Evolutionary conservation across 1,139 yeast genomes (phyloP).

Genomic region (Suhomyces bokatorum): DNA sequence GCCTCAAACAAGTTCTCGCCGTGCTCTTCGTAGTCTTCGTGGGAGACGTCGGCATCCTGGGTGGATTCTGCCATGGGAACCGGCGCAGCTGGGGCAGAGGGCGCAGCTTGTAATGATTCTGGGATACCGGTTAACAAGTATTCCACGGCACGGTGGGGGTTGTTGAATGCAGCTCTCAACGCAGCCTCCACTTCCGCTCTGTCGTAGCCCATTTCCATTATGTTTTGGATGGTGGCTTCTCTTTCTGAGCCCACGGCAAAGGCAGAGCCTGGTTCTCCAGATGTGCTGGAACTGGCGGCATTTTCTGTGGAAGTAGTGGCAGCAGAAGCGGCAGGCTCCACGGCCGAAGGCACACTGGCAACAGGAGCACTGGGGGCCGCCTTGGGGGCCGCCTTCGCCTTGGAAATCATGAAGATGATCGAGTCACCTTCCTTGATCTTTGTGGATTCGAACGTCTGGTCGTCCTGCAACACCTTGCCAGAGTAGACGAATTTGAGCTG

Average conservation of each 20-base stretch:
- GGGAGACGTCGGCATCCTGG: slow-evolving; percentile 26
- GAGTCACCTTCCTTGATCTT: slow-evolving; percentile 88
- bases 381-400: slow-evolving; percentile 40
- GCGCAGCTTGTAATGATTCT: slow-evolving; percentile 48
- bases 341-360: slow-evolving; percentile 18
- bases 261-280: slow-evolving; percentile 29
- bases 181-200: slow-evolving; percentile 88
- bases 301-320: slow-evolving; percentile 5
- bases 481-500: slow-evolving; percentile 91
- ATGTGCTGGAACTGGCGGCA: slow-evolving; percentile 24
- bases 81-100: slow-evolving; percentile 26
- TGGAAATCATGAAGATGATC: slow-evolving; percentile 85
- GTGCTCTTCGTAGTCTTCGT: slow-evolving; percentile 30
- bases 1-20: slow-evolving; percentile 5
- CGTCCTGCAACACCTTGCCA: slow-evolving; percentile 87
- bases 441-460: slow-evolving; percentile 66
- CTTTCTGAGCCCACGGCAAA: slow-evolving; percentile 66
- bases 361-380: slow-evolving; percentile 16
- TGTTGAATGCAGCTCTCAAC: slow-evolving; percentile 91
- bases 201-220: slow-evolving; percentile 96
- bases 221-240: slow-evolving; percentile 70
- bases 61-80: slow-evolving; percentile 25
- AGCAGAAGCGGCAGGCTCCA: slow-evolving; percentile 8
- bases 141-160: slow-evolving; percentile 98
- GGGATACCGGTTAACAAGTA: slow-evolving; percentile 91